A percentile compares a stretch with the other conserved stretches of the same genome.
Evolutionary conservation across 2,329 filamentous ascomycete genomes (phyloP).

Genomic region (Lecanicillium sp.): DNA sequence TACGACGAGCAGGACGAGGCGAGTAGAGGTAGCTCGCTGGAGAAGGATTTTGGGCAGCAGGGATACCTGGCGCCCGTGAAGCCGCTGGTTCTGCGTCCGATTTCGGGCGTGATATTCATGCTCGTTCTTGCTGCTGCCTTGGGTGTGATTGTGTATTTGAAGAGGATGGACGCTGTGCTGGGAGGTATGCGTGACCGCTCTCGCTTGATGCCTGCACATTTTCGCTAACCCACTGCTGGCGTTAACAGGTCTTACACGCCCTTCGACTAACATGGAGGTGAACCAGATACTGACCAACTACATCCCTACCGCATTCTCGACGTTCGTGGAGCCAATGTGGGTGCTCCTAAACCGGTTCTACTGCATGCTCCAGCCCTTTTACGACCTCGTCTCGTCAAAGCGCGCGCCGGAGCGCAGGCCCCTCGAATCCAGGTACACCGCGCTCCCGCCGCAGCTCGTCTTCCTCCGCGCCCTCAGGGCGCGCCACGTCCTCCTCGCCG

Average conservation of each 20-base stretch:
- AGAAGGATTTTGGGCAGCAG: not conserved
- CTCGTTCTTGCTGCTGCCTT: conserved; percentile 6
- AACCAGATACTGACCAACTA: conserved; percentile 40
- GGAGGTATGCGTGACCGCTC: too few species aligned
- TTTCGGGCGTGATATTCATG: conserved; percentile 17
- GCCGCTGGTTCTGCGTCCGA: conserved; percentile 19
- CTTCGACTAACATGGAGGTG: conserved; percentile 27
- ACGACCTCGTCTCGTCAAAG: conserved; percentile 38
- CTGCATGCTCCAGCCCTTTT: conserved; percentile 49
- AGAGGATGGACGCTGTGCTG: not conserved
- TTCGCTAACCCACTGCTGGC: too few species aligned
- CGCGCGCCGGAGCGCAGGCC: conserved; percentile 25
- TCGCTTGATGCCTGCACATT: too few species aligned
- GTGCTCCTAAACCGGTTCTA: conserved; percentile 46
- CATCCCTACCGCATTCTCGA: conserved; percentile 48
- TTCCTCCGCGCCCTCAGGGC: conserved; percentile 39
- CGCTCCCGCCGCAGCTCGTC: conserved; percentile 48
- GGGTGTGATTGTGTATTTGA: not conserved
- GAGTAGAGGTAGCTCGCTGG: not conserved
- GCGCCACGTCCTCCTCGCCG: conserved; percentile 38
- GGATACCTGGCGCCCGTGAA: conserved; percentile 17
- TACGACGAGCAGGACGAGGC: not conserved
- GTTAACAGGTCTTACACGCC: conserved; percentile 28
- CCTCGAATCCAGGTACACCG: conserved; percentile 42
- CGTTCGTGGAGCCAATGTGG: conserved; percentile 52